Conservation (phyloP, 192 early-diverging fungal species). For the Coemansia biformis region DNA sequence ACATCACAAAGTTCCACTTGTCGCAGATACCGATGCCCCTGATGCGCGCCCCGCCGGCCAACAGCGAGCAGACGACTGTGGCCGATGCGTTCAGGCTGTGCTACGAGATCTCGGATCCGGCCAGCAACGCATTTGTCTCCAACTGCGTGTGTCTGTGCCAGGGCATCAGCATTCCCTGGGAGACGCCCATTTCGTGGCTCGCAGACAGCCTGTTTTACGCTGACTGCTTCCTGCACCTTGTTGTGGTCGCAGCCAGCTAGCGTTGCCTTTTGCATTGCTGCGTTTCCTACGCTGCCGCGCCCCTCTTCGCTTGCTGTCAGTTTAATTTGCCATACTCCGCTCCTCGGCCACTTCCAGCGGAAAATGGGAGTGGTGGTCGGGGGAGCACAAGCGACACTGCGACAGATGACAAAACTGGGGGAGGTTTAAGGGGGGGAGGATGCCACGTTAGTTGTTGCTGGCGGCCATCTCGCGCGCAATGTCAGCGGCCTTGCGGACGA, state of each 20-base stretch:
- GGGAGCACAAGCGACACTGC: no score
- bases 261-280: no score
- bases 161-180: slow-evolving; percentile 62
- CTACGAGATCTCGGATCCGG: slow-evolving; percentile 51
- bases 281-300: no score
- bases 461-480: slow-evolving; percentile 64
- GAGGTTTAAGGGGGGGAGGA: no score
- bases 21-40: slow-evolving; percentile 39
- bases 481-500: slow-evolving; percentile 80
- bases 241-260: slow-evolving; percentile 41
- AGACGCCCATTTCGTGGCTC: slow-evolving; percentile 71
- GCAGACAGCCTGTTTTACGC: slow-evolving; percentile 68
- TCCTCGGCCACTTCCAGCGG: no score
- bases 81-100: slow-evolving; percentile 42
- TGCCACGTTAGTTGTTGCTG: slow-evolving; percentile 38
- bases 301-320: no score
- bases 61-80: slow-evolving; percentile 15
- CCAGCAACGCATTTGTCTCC: slow-evolving; percentile 32
- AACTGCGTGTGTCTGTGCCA: slow-evolving; percentile 60
- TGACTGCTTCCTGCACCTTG: slow-evolving; percentile 82
- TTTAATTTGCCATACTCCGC: no score
- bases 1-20: slow-evolving; percentile 34
- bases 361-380: no score
- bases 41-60: neutral
- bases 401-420: no score